Conservation (phyloP, 1,284 basidiomycete species). For the Agaricales sp. region DNA sequence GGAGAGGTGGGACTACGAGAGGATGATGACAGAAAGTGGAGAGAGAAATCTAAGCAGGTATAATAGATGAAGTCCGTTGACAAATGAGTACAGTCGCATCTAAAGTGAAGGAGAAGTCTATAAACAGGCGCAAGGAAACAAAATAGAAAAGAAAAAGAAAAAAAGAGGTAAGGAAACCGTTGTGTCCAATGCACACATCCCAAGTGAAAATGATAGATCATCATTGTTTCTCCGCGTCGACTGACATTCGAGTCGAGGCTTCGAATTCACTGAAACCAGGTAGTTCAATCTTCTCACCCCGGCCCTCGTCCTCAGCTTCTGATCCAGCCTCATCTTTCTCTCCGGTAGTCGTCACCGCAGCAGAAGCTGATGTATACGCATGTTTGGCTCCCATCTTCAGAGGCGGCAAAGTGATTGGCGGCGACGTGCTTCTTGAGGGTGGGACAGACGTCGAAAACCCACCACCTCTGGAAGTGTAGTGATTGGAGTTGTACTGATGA, state of each 20-base stretch:
- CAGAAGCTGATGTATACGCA: too few relatives aligned
- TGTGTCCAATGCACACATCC: not conserved
- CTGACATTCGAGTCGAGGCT: conserved; percentile 17
- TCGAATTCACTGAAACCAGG: conserved; percentile 25
- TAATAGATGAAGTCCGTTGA: too few relatives aligned
- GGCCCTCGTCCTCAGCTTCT: not conserved
- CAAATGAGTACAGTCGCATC: too few relatives aligned
- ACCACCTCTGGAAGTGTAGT: conserved; percentile 7
- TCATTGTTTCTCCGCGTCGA: conserved; percentile 8
- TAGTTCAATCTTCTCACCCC: conserved; percentile 14
- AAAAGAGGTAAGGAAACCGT: not conserved
- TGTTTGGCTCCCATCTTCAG: conserved; percentile 30
- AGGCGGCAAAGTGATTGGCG: conserved; percentile 62
- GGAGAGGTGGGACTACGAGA: too few relatives aligned
- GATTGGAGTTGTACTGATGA: conserved; percentile 16
- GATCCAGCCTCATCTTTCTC: too few relatives aligned
- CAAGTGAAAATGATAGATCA: not conserved
- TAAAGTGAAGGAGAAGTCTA: too few relatives aligned
- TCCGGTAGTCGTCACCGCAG: not conserved
- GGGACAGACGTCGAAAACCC: conserved; percentile 29
- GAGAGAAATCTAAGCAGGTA: too few relatives aligned
- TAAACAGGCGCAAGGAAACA: too few relatives aligned
- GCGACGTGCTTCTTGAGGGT: conserved; percentile 46
- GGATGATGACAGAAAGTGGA: too few relatives aligned
- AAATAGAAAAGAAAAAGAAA: not conserved